Evolutionary conservation across 257 asterid species (phyloP).

Genomic region (Osmanthus fragrans): DNA sequence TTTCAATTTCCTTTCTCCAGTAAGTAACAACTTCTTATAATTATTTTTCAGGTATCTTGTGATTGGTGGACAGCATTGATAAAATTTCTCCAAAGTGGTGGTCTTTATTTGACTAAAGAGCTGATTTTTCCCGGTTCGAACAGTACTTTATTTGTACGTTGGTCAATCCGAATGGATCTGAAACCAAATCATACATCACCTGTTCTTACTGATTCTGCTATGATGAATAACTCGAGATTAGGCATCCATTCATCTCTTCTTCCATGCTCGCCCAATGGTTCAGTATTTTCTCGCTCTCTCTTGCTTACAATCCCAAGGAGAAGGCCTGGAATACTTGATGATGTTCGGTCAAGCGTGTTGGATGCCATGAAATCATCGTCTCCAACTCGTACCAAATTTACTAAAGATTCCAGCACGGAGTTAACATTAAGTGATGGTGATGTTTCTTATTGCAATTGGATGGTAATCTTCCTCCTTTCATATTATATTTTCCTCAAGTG

Average conservation of each 20-base stretch:
- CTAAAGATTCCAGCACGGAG: conserved; percentile 47
- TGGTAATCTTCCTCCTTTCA: conserved; percentile 43
- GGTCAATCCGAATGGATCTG: conserved; percentile 59
- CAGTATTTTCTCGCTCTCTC: conserved; percentile 60
- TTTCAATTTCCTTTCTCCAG: too few species aligned
- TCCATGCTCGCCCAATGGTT: conserved; percentile 58
- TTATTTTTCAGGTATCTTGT: conserved; percentile 32
- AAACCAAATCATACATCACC: conserved; percentile 71
- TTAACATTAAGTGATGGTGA: conserved; percentile 47
- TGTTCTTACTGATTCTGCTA: conserved; percentile 68
- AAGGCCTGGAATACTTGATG: conserved; percentile 71
- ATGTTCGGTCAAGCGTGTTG: conserved; percentile 61
- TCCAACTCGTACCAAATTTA: conserved; percentile 69
- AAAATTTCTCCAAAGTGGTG: conserved; percentile 41
- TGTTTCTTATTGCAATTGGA: conserved; percentile 64
- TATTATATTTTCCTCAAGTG: conserved; percentile 4
- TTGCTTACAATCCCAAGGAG: conserved; percentile 73
- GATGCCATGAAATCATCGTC: conserved; percentile 96
- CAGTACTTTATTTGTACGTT: conserved; percentile 8
- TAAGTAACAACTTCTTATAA: background rate
- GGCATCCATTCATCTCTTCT: conserved; percentile 65
- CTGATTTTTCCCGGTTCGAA: conserved; percentile 28
- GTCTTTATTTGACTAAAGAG: conserved; percentile 38
- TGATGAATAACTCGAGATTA: conserved; percentile 63
- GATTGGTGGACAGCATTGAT: conserved; percentile 46